phyloP scores from a whole-genome alignment of 257 asterid genomes.

The Nicotiana attenuata region DNA sequence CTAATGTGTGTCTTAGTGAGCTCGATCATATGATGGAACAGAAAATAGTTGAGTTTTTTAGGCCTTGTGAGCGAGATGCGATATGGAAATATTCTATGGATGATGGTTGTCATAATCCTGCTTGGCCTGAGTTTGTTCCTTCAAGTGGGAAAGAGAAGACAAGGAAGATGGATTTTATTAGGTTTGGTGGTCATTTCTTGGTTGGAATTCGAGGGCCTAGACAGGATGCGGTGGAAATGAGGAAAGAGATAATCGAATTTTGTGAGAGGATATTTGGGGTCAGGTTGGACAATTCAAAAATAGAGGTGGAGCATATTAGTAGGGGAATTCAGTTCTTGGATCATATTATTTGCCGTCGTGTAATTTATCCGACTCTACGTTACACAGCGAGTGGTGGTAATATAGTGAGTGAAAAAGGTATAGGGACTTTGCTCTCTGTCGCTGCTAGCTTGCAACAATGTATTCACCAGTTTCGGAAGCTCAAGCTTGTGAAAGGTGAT shows the following conservation, averaged over 20 bases:
- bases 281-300: conserved; percentile 68
- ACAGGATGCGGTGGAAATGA: conserved; percentile 69
- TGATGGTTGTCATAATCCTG: conserved; percentile 92
- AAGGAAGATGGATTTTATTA: conserved; percentile 78
- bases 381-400: conserved; percentile 82
- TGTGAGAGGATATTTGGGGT: conserved; percentile 53
- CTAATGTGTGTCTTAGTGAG: conserved; percentile 67
- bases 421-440: conserved; percentile 87
- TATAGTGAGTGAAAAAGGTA: conserved; percentile 79
- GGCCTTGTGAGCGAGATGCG: conserved; percentile 63
- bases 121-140: conserved; percentile 99
- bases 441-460: conserved; percentile 85
- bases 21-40: conserved; percentile 72
- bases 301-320: conserved; percentile 77
- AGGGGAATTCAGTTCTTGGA: conserved; percentile 86
- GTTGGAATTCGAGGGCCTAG: conserved; percentile 85
- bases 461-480: conserved; percentile 69
- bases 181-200: conserved; percentile 83
- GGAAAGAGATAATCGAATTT: conserved; percentile 70
- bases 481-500: conserved; percentile 78
- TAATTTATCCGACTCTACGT: conserved; percentile 84
- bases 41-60: conserved; percentile 57
- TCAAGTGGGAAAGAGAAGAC: conserved; percentile 82
- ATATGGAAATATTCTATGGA: conserved; percentile 82
- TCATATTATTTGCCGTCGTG: conserved; percentile 79